Evolutionary conservation across 129 eudicot genomes (phyloP).

Genomic region (Lonicera japonica): DNA sequence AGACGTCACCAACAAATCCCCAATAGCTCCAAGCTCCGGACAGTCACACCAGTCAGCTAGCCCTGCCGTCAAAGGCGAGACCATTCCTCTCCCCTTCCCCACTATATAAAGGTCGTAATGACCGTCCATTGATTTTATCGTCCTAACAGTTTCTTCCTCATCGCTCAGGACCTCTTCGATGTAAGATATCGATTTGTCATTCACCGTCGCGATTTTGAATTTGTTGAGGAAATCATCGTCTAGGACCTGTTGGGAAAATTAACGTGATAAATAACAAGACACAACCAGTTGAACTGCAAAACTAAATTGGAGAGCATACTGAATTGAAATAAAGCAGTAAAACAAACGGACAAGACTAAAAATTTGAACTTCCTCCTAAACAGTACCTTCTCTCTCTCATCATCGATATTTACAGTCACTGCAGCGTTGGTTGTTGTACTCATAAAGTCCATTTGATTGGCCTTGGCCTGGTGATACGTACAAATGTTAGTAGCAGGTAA

Average conservation of each 20-base stretch:
- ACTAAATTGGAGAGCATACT: no score
- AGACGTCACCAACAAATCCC: constrained; percentile 47
- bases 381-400: constrained; percentile 36
- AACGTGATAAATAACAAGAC: no score
- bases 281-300: no score
- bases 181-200: constrained; percentile 14
- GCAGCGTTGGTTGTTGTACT: not conserved
- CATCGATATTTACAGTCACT: constrained; percentile 7
- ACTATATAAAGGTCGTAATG: constrained; percentile 39
- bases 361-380: no score
- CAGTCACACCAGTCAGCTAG: constrained; percentile 66
- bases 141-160: constrained; percentile 43
- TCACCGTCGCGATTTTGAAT: constrained; percentile 18
- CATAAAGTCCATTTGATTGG: constrained; percentile 8
- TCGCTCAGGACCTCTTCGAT: constrained; percentile 30
- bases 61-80: constrained; percentile 40
- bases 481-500: no score
- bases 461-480: no score
- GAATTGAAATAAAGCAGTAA: no score
- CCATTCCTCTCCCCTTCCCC: constrained; percentile 37
- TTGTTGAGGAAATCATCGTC: constrained; percentile 34
- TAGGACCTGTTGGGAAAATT: no score
- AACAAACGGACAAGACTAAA: no score
- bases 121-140: constrained; percentile 36
- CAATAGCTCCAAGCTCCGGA: constrained; percentile 52